Evolutionary conservation across 345 rosid genomes (phyloP), one percentile per base, ranked within the genome.

Genomic region (Rhodomyrtus tomentosa): DNA sequence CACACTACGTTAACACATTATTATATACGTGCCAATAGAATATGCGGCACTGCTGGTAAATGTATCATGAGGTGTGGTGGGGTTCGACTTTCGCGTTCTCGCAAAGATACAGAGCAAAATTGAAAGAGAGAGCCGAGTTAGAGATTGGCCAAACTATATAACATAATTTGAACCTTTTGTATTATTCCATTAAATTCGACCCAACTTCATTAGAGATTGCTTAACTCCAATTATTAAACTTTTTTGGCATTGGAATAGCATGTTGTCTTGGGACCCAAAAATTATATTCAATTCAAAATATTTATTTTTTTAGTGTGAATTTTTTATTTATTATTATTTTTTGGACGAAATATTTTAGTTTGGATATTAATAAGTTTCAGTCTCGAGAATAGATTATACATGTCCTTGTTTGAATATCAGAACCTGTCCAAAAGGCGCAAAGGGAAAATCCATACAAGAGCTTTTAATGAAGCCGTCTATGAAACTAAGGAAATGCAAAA

Each of bases 31-130:
- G 50, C 50, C 13, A 49, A 49, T 9, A 48, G 3, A 9, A 9
- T 11, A 9, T 48, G 14, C 14, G 3, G 13, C 14, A 4, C 14
- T 49, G 4, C 14, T 11, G 4, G 3, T 49, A 49, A 49, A 49
- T 49, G 1, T 0, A 49, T 49, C 11, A 14, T 12, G 50, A 1
- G 50, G 11, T 10, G 4, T 0, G 13, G 50, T 1, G 14, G 4
- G 14, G 11, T 49, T 49, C 14, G 4, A 11, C 50, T 49, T 1
- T 14, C 13, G 14, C 4, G 11, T 14, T 48, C 50, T n/a, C 3
- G 50, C 14, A 49, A 10, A 49, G 14, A 49, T 13, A 49, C 2
- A 49, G 49, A 45, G 49, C 8, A 49, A 49, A 49, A 11, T 13
- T 11, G 11, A 49, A 49, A 49, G 11, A 49, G 3, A 42, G 7